Evolutionary conservation across 495 filamentous ascomycete genomes (phyloP), one percentile per base, ranked within the genome.

Genomic region (Cudoniella acicularis): DNA sequence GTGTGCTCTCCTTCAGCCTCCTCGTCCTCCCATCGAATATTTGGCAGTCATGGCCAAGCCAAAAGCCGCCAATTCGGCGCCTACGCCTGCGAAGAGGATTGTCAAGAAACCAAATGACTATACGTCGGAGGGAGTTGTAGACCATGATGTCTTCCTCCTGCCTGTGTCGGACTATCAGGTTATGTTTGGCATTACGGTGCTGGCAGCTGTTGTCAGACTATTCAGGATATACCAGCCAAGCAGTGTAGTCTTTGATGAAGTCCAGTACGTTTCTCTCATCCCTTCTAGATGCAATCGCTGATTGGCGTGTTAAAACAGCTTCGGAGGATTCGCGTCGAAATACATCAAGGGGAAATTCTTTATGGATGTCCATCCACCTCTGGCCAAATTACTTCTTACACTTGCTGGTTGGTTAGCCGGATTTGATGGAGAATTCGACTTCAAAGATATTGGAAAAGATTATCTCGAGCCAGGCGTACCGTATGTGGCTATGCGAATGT

Each of bases 391-490:
- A 59, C 84, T 98, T 63, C 88, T 98, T 60, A 96, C 94, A 43
- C 84, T 98, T 43, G 92, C 93, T 61, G 94, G 94, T 51, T 98
- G 88, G 87, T 74, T 97, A 50, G 94, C 92, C 62, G 94, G 95
- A 21, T 98, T 97, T 68, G 82, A 97, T 72, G 94, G 94, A 50
- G 80, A 89, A 47, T 98, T 98, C 60, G 94, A 98, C 70, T 98
- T 98, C 79, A 98, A 98, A 78, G 95, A 98, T 64, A 98, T 98
- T 77, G 94, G 94, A 66, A 97, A 97, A 76, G 94, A 98, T 69
- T 98, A 98, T 67, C 69, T 98, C 49, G 95, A 93, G 73, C 90
- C 95, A 0, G 85, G 87, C 20, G 94, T 98, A 47, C 94, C 94
- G 11, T 98, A 98, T 75, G 95, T 98, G 17, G 90, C 94, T 42